Conservation (phyloP, 2,329 filamentous ascomycete species). For the Incumbomyces lentus region DNA sequence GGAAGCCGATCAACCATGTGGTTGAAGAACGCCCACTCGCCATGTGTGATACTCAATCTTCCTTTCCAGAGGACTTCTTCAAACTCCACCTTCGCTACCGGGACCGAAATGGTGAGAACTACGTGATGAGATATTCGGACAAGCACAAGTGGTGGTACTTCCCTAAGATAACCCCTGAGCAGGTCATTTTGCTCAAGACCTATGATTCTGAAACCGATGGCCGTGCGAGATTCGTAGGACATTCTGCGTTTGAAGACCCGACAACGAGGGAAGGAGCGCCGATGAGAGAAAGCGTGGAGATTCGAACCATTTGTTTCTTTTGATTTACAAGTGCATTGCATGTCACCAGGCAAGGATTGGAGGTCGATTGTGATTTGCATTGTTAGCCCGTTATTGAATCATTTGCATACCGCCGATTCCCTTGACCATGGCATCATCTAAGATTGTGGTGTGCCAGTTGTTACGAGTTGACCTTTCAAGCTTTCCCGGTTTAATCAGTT, state of each 20-base stretch:
- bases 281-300: constrained; percentile 30
- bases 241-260: constrained; percentile 32
- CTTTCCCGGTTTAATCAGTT: too few species aligned
- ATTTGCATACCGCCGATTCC: too few species aligned
- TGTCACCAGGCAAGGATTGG: too few species aligned
- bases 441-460: too few species aligned
- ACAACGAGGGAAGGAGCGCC: constrained; percentile 24
- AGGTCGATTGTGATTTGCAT: too few species aligned
- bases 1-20: constrained; percentile 34
- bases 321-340: too few species aligned
- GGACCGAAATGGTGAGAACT: constrained; percentile 32
- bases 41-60: constrained; percentile 31
- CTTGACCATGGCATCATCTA: too few species aligned
- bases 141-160: constrained; percentile 34
- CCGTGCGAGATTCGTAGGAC: constrained; percentile 29
- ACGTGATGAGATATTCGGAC: constrained; percentile 28
- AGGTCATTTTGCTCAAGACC: constrained; percentile 32
- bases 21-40: constrained; percentile 33
- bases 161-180: constrained; percentile 28
- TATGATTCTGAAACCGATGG: constrained; percentile 27
- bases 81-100: constrained; percentile 31
- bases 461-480: too few species aligned
- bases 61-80: constrained; percentile 30
- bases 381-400: too few species aligned
- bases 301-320: constrained; percentile 33